Evolutionary conservation across 2,329 filamentous ascomycete genomes (phyloP).

Genomic region (Didymella pomorum): DNA sequence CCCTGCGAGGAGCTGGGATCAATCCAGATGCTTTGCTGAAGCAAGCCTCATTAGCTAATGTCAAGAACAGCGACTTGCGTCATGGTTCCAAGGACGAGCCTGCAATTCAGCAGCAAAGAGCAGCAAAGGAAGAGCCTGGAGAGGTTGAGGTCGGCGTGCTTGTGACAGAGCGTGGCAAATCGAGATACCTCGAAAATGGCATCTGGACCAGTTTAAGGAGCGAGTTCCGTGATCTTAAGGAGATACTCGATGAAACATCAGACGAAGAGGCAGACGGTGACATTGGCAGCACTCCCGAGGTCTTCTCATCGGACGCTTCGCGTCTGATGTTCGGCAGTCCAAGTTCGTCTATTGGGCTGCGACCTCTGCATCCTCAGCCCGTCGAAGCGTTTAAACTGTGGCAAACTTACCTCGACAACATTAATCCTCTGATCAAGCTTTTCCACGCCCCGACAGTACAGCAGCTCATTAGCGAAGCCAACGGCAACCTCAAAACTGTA

Average conservation of each 20-base stretch:
- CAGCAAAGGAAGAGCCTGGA: background rate
- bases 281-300: slow-evolving; percentile 1
- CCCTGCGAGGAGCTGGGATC: slow-evolving; percentile 39
- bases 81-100: background rate
- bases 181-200: slow-evolving; percentile 44
- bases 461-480: slow-evolving; percentile 69
- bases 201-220: slow-evolving; percentile 43
- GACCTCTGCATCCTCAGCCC: slow-evolving; percentile 66
- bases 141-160: slow-evolving; percentile 29
- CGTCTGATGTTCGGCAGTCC: slow-evolving; percentile 33
- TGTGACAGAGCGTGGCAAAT: slow-evolving; percentile 38
- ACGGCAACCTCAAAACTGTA: slow-evolving; percentile 63
- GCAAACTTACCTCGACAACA: slow-evolving; percentile 76
- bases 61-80: background rate
- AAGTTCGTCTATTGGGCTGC: slow-evolving; percentile 23
- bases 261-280: slow-evolving; percentile 32
- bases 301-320: slow-evolving; percentile 20
- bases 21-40: slow-evolving; percentile 36
- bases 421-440: slow-evolving; percentile 76
- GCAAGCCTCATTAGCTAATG: slow-evolving; percentile 13
- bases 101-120: background rate
- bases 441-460: slow-evolving; percentile 77
- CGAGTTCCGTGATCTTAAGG: slow-evolving; percentile 41
- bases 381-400: slow-evolving; percentile 75
- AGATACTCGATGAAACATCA: slow-evolving; percentile 42